Conservation (phyloP, 140 eudicot species). For the Oenanthe javanica region DNA sequence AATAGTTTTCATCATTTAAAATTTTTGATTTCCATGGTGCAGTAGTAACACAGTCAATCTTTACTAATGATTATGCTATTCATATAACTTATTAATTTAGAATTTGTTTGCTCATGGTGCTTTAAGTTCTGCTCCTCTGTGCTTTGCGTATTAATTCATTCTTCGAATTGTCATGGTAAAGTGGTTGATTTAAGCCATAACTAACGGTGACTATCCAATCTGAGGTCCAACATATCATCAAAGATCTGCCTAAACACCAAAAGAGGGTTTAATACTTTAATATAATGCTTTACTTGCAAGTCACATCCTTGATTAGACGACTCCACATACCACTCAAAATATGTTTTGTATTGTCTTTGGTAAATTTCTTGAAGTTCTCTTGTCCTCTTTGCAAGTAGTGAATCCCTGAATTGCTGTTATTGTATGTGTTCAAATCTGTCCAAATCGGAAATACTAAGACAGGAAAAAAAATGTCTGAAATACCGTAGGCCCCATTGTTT, state of each 20-base stretch:
- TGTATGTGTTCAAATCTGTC: not conserved
- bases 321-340: not conserved
- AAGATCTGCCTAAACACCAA: not conserved
- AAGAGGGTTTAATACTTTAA: not conserved
- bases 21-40: not conserved
- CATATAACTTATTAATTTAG: not conserved
- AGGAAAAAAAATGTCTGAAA: not conserved
- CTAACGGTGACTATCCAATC: slow-evolving; percentile 1
- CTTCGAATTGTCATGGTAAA: not conserved
- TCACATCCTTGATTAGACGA: not conserved
- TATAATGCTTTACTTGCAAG: not conserved
- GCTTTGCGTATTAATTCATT: not conserved
- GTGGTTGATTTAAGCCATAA: not conserved
- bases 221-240: not conserved
- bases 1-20: not conserved
- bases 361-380: not conserved
- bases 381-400: not conserved
- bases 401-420: not conserved
- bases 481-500: not conserved
- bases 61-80: not conserved
- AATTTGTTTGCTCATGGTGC: not conserved
- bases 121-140: not conserved
- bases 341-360: not conserved
- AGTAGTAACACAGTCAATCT: not conserved
- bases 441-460: not conserved